Evolutionary conservation across 768 basidiomycete species (phyloP).

Genomic region (Leccinum olivaceopallidum): DNA sequence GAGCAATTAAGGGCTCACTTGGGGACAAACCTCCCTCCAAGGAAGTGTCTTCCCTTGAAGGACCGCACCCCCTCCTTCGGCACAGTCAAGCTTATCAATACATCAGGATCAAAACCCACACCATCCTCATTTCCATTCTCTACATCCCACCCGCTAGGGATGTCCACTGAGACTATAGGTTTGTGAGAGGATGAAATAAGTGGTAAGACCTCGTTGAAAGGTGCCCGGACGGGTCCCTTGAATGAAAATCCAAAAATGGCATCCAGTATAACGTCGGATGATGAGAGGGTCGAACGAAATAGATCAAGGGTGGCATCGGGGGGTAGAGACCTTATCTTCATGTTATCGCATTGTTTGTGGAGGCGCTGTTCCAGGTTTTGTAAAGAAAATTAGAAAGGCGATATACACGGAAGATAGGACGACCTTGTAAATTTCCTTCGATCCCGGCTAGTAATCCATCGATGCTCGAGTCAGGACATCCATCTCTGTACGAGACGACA

Average conservation of each 20-base stretch:
- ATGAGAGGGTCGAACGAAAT: conserved; percentile 50
- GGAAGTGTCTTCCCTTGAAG: conserved; percentile 84
- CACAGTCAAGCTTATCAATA: conserved; percentile 88
- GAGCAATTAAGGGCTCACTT: conserved; percentile 51
- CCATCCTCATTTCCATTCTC: conserved; percentile 64
- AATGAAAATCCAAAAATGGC: conserved; percentile 99
- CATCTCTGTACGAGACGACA: not conserved
- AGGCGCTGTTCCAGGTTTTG: conserved; percentile 53
- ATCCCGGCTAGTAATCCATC: conserved; percentile 65
- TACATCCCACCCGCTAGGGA: conserved; percentile 97
- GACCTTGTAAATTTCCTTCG: conserved; percentile 91
- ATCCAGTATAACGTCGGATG: conserved; percentile 85
- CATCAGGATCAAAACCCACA: conserved; percentile 68
- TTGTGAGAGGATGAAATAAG: conserved; percentile 61
- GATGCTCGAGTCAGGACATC: not conserved
- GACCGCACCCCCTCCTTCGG: conserved; percentile 84
- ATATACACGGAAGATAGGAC: not conserved
- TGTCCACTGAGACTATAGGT: conserved; percentile 93
- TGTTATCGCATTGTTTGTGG: conserved; percentile 84
- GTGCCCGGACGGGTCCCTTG: conserved; percentile 83
- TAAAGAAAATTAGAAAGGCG: not conserved
- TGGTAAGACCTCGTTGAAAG: conserved; percentile 78
- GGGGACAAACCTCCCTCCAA: conserved; percentile 92
- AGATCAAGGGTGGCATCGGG: conserved; percentile 46
- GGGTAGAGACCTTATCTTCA: conserved; percentile 74